Conservation (phyloP, 805 yeast species). For the Candida saitoana region DNA sequence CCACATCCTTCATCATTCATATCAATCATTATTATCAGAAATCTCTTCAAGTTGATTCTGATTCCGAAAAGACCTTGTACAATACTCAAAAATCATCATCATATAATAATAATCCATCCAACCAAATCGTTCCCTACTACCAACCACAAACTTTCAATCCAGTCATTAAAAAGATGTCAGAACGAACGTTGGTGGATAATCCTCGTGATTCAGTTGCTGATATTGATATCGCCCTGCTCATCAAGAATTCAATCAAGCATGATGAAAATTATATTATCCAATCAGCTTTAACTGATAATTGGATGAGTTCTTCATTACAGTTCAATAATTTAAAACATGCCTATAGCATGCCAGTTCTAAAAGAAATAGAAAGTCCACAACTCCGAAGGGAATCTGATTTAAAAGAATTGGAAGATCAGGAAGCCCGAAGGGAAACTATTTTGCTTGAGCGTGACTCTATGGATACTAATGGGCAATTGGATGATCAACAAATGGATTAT, state of each 20-base stretch:
- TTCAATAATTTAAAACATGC: constrained; percentile 5
- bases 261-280: constrained; percentile 7
- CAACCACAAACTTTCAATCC: not conserved
- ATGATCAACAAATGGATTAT: not conserved
- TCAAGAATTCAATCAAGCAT: constrained; percentile 8
- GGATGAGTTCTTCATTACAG: constrained; percentile 18
- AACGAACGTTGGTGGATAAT: constrained; percentile 11
- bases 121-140: not conserved
- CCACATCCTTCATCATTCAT: not conserved
- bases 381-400: too few relatives aligned
- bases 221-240: constrained; percentile 8
- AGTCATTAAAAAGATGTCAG: constrained; percentile 14
- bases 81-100: not conserved
- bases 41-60: not conserved
- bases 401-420: not conserved
- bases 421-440: not conserved
- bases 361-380: not conserved
- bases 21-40: not conserved
- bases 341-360: not conserved
- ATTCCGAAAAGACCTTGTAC: not conserved
- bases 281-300: constrained; percentile 12
- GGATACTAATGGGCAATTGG: constrained; percentile 1
- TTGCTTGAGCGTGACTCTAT: not conserved
- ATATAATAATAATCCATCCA: not conserved
- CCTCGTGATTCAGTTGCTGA: constrained; percentile 6